phyloP scores from a whole-genome alignment of 2,329 filamentous ascomycete species.

The Pyrenochaeta sp. region DNA sequence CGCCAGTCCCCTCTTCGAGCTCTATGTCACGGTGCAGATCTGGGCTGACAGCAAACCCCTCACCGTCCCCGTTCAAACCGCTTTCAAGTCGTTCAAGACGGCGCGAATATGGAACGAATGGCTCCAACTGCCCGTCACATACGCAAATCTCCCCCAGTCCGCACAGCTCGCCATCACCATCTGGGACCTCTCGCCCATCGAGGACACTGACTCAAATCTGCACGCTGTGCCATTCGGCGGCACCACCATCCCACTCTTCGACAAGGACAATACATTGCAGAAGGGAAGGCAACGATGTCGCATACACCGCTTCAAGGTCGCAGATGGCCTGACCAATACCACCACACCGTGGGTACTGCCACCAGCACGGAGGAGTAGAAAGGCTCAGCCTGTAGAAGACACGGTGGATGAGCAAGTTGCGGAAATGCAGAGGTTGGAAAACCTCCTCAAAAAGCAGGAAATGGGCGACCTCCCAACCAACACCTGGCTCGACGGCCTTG shows the following conservation, averaged over 20 bases:
- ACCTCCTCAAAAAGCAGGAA: constrained; percentile 94
- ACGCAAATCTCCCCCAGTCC: constrained; percentile 81
- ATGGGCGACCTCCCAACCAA: constrained; percentile 94
- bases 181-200: constrained; percentile 90
- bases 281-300: constrained; percentile 93
- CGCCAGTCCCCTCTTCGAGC: constrained; percentile 77
- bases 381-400: constrained; percentile 56
- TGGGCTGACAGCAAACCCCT: constrained; percentile 96
- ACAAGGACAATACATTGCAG: constrained; percentile 86
- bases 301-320: constrained; percentile 79
- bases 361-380: constrained; percentile 60
- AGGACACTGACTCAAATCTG: constrained; percentile 71
- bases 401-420: constrained; percentile 72
- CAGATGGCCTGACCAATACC: constrained; percentile 83
- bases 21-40: constrained; percentile 91
- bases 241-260: constrained; percentile 91
- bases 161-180: constrained; percentile 89
- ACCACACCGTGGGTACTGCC: constrained; percentile 75
- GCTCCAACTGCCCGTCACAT: constrained; percentile 85
- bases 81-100: constrained; percentile 88
- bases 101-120: constrained; percentile 89
- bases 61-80: constrained; percentile 88
- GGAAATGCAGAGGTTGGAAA: constrained; percentile 88
- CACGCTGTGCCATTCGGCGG: constrained; percentile 93
- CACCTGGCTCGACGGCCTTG: constrained; percentile 94